Conservation (phyloP, 2,329 filamentous ascomycete genomes). For the Ophiocordyceps sinensis region DNA sequence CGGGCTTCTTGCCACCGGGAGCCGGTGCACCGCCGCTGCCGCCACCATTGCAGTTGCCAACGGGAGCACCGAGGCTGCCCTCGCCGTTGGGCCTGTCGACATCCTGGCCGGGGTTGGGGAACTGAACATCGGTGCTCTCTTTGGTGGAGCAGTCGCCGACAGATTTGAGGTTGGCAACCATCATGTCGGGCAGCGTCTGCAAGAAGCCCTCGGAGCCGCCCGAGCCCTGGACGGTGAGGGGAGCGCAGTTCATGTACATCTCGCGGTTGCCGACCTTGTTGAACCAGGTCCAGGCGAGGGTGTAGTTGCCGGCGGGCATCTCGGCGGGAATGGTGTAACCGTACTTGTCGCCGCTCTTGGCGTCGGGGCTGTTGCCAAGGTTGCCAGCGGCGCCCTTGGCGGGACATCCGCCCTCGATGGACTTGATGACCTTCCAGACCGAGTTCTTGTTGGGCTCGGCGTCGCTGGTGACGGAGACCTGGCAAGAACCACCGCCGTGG, state of each 20-base stretch:
- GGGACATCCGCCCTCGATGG: constrained; percentile 75
- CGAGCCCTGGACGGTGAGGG: constrained; percentile 47
- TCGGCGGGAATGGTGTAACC: constrained; percentile 57
- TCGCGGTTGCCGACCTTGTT: constrained; percentile 88
- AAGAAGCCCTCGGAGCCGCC: constrained; percentile 38
- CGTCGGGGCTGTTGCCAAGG: constrained; percentile 29
- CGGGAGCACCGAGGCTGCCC: not conserved
- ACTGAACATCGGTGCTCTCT: constrained; percentile 37
- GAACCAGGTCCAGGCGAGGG: constrained; percentile 87
- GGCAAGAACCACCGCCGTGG: constrained; percentile 88
- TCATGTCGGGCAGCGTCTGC: constrained; percentile 53
- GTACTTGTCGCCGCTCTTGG: constrained; percentile 40
- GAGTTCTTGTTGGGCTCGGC: constrained; percentile 47
- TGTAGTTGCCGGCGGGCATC: constrained; percentile 62
- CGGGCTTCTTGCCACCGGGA: not conserved
- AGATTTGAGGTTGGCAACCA: constrained; percentile 45
- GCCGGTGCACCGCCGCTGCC: constrained; percentile 6
- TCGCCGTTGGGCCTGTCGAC: constrained; percentile 32
- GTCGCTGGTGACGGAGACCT: constrained; percentile 75
- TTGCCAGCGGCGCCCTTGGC: constrained; percentile 43
- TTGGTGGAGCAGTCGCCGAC: constrained; percentile 36
- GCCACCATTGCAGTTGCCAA: constrained; percentile 10
- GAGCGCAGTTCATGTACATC: constrained; percentile 95
- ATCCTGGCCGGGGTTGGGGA: constrained; percentile 45
- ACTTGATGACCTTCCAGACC: constrained; percentile 81